These are phyloP conservation scores for Pichia phayaonensis DNA, from an alignment of 805 yeast genomes.

Conservation along the genomic window DNA sequence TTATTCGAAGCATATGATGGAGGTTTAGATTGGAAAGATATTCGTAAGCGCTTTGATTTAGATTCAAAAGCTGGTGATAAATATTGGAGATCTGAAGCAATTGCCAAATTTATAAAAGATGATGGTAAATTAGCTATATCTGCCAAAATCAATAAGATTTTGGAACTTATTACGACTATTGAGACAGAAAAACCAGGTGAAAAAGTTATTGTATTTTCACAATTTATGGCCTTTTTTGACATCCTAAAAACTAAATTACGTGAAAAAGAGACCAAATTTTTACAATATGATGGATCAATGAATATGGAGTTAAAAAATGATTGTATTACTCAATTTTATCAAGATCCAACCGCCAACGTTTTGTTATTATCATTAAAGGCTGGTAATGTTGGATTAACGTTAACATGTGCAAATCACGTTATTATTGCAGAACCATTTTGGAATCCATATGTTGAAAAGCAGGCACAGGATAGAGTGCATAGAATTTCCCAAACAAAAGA, in stretches of 20 bases:
- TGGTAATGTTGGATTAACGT: conserved; percentile 90
- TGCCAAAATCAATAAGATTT: conserved; percentile 59
- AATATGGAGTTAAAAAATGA: conserved; percentile 55
- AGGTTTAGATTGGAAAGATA: conserved; percentile 18
- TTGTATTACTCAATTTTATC: conserved; percentile 56
- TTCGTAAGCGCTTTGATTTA: conserved; percentile 18
- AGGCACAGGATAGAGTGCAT: conserved; percentile 94
- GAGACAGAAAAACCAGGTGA: conserved; percentile 47
- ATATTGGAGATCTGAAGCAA: conserved; percentile 21
- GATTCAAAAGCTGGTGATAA: conserved; percentile 19
- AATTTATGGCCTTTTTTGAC: conserved; percentile 75
- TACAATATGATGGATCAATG: conserved; percentile 84
- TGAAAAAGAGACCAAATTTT: conserved; percentile 37
- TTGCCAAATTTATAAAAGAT: conserved; percentile 25
- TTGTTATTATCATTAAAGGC: conserved; percentile 80
- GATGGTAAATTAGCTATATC: conserved; percentile 47
- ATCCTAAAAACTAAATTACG: conserved; percentile 47
- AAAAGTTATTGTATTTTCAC: conserved; percentile 78
- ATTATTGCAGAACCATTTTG: conserved; percentile 92
- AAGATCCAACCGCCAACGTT: conserved; percentile 43
- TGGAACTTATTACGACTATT: conserved; percentile 50
- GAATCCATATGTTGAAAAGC: conserved; percentile 97
- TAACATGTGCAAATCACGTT: conserved; percentile 92
- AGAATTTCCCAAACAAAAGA: conserved; percentile 83
- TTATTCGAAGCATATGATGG: conserved; percentile 44